Evolutionary conservation across 768 basidiomycete species (phyloP), one percentile per base, ranked within the genome.

Genomic region (Mycena capillaripes): DNA sequence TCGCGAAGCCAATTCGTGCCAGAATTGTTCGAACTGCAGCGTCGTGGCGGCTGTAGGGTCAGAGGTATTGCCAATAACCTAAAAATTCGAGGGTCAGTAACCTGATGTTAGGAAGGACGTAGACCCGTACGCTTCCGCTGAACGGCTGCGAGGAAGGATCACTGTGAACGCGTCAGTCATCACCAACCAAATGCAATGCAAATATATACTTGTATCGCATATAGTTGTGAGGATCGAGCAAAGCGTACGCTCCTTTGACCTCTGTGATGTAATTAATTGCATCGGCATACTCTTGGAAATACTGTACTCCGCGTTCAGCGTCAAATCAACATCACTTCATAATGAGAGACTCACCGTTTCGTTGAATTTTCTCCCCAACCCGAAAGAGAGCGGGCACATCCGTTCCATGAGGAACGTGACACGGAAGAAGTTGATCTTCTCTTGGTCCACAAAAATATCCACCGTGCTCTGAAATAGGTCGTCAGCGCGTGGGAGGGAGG

Each of bases 341-440:
- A 10, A 23, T 27, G 6, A 48, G 3, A 3, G 10, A 73, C 76
- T 40, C 48, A 85, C 86, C 10, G 86, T 86, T 75, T 87, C 86
- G 59, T 87, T 87, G 77, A 87, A 87, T 34, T 62, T 78, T 1
- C 79, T 79, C 0, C 86, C 86, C 17, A 87, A 79, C 7, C 86
- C 86, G 48, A 78, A 82, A 2, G 78, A 73, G 32, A 84, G 78
- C 52, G 83, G 84, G 56, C 79, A 82, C 85, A 86, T 84, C 14
- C 86, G 80, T 73, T 86, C 85, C 85, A 87, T 86, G 42, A 87
- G 80, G 77, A 87, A 86, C 3, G 86, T 85, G 17, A 87, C 85
- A 23, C 86, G 84, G 81, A 87, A 86, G 75, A 86, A 81, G 65
- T 87, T 87, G 74, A 86, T 84, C 68, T 86, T 85, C 59, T 87